Evolutionary conservation across 2,329 filamentous ascomycete genomes (phyloP), one percentile per base, ranked within the genome.

Genomic region (Chrysosporium keratinophilum): DNA sequence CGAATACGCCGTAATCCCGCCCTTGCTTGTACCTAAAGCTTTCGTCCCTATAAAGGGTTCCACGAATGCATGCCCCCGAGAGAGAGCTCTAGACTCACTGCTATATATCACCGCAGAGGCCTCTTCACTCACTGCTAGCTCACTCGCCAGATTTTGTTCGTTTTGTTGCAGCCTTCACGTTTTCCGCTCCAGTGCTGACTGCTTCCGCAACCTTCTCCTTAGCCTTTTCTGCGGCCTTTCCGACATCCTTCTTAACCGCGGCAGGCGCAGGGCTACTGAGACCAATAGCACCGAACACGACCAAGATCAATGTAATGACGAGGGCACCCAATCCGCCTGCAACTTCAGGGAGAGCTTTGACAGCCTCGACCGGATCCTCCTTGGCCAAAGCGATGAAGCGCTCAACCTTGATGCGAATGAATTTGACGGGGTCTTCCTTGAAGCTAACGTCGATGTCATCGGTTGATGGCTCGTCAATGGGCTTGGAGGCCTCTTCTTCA

Each of bases 321-420:
- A 89, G 69, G 61, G 84, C 86, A 66, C 77, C 85, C 65, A 95
- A 75, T 65, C 82, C 87, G 66, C 83, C 89, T 59, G 89, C 88
- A 63, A 95, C 84, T 75, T 96, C 93, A 61, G 93, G 93, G 60
- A 96, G 87, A 64, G 88, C 87, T 76, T 88, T 87, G 74, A 90
- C 76, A 51, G 90, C 90, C 74, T 89, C 78, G 61, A 95, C 64
- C 55, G 90, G 89, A 72, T 94, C 85, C 64, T 82, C 80, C 77
- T 88, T 81, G 69, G 83, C 87, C 65, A 97, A 84, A 63, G 83
- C 84, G 64, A 93, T 69, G 81, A 98, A 98, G 59, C 94, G 82
- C 63, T 94, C 85, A 58, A 94, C 71, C 83, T 96, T 97, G 84
- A 95, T 87, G 74, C 84, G 87, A 73, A 95, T 71, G 73, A 87